A percentile compares a stretch with the other conserved stretches of the same genome.
Conservation (phyloP, 2,329 filamentous ascomycete species). For the Lasiodiplodia hormozganensis region DNA sequence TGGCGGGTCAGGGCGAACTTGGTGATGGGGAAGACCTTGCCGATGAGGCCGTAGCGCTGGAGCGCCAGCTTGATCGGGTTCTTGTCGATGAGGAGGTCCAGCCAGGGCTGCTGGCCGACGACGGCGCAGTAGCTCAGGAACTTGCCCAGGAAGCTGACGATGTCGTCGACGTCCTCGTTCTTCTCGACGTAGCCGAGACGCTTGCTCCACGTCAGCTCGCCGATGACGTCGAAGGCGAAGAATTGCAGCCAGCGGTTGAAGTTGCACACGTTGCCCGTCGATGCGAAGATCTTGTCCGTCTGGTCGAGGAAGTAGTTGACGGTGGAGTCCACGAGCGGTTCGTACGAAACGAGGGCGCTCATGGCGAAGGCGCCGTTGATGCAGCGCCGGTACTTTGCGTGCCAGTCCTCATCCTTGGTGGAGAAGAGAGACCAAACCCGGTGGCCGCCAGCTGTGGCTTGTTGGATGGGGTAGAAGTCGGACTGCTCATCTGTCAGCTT, state of each 20-base stretch:
- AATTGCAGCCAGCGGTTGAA: conserved; percentile 78
- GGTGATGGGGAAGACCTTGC: conserved; percentile 74
- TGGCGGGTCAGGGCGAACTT: conserved; percentile 74
- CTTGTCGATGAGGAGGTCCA: conserved; percentile 74
- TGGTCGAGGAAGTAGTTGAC: conserved; percentile 71
- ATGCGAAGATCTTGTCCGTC: conserved; percentile 52
- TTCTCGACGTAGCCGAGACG: conserved; percentile 77
- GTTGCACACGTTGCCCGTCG: conserved; percentile 60
- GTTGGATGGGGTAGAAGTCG: conserved; percentile 81
- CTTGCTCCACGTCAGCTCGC: conserved; percentile 78
- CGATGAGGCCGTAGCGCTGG: conserved; percentile 70
- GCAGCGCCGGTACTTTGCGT: conserved; percentile 75
- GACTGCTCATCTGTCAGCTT: conserved; percentile 57
- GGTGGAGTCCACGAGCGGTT: conserved; percentile 79
- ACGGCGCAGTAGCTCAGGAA: conserved; percentile 76
- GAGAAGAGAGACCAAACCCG: conserved; percentile 77
- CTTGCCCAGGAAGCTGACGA: conserved; percentile 68
- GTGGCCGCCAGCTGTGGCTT: conserved; percentile 72
- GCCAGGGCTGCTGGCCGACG: conserved; percentile 76
- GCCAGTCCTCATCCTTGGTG: conserved; percentile 76
- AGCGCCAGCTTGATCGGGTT: conserved; percentile 75
- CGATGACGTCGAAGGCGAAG: conserved; percentile 83
- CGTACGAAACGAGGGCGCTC: conserved; percentile 78
- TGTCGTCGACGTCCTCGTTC: conserved; percentile 77
- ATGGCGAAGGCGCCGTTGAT: conserved; percentile 81